Evolutionary conservation across 352 stramenopile species (phyloP).

Genomic region (Phytopythium oedochilum): DNA sequence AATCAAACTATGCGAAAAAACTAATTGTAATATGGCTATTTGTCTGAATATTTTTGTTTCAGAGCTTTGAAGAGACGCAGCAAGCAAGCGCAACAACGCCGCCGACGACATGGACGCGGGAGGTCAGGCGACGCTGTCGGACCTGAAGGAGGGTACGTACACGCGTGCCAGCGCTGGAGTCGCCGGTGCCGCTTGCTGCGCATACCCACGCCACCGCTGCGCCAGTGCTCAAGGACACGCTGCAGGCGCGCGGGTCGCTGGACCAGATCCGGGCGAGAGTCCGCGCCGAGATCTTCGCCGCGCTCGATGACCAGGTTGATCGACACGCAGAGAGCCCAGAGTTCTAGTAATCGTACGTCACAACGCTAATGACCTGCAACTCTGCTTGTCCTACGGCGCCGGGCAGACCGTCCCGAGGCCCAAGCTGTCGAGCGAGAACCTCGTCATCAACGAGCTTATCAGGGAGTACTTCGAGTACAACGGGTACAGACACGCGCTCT

Average conservation of each 20-base stretch:
- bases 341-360: too few relatives aligned
- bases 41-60: too few relatives aligned
- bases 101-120: not conserved
- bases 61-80: too few relatives aligned
- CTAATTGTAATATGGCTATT: too few relatives aligned
- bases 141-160: slow-evolving; percentile 53
- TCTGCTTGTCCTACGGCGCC: slow-evolving; percentile 9
- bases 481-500: slow-evolving; percentile 87
- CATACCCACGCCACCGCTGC: not conserved
- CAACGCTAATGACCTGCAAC: too few relatives aligned
- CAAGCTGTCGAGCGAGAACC: slow-evolving; percentile 89
- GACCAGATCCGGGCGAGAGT: slow-evolving; percentile 84
- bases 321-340: too few relatives aligned
- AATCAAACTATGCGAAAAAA: too few relatives aligned
- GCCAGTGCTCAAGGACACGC: slow-evolving; percentile 78
- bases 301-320: slow-evolving; percentile 75
- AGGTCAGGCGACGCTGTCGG: slow-evolving; percentile 34
- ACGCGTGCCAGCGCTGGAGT: too few relatives aligned
- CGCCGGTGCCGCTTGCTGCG: not conserved
- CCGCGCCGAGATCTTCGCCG: slow-evolving; percentile 80
- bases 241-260: slow-evolving; percentile 68
- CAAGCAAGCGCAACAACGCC: too few relatives aligned
- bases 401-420: slow-evolving; percentile 49
- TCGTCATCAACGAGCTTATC: slow-evolving; percentile 94
- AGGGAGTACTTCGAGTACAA: slow-evolving; percentile 94